Percentiles rank a stretch among this genome's conserved stretches.
Evolutionary conservation across 257 asterid species (phyloP).

Genomic region (Salvia hispanica): DNA sequence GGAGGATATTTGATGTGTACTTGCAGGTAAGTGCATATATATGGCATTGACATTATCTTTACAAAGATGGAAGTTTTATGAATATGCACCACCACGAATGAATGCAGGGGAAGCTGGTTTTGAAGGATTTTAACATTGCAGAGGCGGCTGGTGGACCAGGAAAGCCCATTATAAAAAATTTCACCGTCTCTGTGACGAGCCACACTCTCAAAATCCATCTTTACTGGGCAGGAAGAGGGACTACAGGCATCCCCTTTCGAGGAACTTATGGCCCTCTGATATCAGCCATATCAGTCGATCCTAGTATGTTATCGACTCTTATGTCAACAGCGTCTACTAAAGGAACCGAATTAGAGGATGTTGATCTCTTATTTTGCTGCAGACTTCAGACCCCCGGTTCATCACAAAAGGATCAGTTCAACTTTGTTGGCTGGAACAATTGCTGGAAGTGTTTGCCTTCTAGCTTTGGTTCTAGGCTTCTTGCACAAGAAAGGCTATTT

Average conservation of each 20-base stretch:
- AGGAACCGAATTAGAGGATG: neutral
- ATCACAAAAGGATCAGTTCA: slow-evolving; percentile 39
- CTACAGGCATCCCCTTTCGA: slow-evolving; percentile 82
- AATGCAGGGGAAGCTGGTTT: slow-evolving; percentile 59
- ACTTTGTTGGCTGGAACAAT: slow-evolving; percentile 46
- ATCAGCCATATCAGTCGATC: slow-evolving; percentile 85
- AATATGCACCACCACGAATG: neutral
- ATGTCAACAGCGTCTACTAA: slow-evolving; percentile 11
- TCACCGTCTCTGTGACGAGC: slow-evolving; percentile 55
- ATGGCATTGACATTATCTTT: neutral
- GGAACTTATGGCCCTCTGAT: slow-evolving; percentile 87
- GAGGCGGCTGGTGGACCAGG: slow-evolving; percentile 81
- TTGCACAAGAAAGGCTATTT: slow-evolving; percentile 47
- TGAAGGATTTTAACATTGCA: slow-evolving; percentile 80
- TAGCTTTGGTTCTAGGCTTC: slow-evolving; percentile 49
- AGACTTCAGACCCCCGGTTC: slow-evolving; percentile 74
- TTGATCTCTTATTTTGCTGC: slow-evolving; percentile 28
- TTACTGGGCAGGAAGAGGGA: slow-evolving; percentile 92
- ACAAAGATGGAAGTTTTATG: neutral
- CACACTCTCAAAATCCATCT: slow-evolving; percentile 73
- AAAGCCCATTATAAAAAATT: slow-evolving; percentile 56
- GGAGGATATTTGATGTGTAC: slow-evolving; percentile 82
- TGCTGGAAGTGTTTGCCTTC: slow-evolving; percentile 52
- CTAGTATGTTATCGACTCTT: slow-evolving; percentile 54
- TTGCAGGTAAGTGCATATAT: slow-evolving; percentile 59